Evolutionary conservation across 352 stramenopile genomes (phyloP).

Genomic region (Phytophthora chlamydospora): DNA sequence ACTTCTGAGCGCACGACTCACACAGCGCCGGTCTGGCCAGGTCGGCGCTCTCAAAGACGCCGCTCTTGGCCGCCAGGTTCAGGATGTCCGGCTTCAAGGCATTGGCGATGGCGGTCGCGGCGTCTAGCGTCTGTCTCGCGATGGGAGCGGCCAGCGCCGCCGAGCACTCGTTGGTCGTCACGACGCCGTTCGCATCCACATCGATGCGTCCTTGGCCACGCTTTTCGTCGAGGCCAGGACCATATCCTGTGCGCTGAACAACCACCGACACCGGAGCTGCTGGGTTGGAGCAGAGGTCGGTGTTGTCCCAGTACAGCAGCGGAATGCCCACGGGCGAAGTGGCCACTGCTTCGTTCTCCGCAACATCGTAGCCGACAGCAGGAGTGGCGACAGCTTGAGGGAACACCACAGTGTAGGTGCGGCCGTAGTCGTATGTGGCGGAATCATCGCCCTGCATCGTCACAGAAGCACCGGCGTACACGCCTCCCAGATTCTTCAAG

Average conservation of each 20-base stretch:
- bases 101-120: slow-evolving; percentile 35
- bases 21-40: slow-evolving; percentile 48
- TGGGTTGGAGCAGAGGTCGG: slow-evolving; percentile 33
- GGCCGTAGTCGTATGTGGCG: slow-evolving; percentile 71
- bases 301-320: slow-evolving; percentile 39
- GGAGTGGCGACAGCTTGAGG: slow-evolving; percentile 43
- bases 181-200: slow-evolving; percentile 4
- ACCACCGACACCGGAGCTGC: slow-evolving; percentile 26
- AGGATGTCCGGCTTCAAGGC: slow-evolving; percentile 42
- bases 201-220: slow-evolving; percentile 60
- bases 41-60: slow-evolving; percentile 33
- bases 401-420: slow-evolving; percentile 69
- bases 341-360: slow-evolving; percentile 27
- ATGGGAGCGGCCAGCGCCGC: slow-evolving; percentile 46
- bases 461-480: slow-evolving; percentile 42
- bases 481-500: slow-evolving; percentile 33
- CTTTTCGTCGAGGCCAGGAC: slow-evolving; percentile 57
- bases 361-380: slow-evolving; percentile 15
- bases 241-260: slow-evolving; percentile 49
- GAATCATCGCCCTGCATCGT: slow-evolving; percentile 52
- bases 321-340: slow-evolving; percentile 54
- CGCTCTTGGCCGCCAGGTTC: slow-evolving; percentile 48
- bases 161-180: slow-evolving; percentile 59
- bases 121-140: slow-evolving; percentile 51
- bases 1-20: slow-evolving; percentile 60